Percentiles rank a stretch among this genome's conserved stretches.
These are phyloP conservation scores for Hypoxylon intermedium DNA, from an alignment of 495 filamentous ascomycete genomes.

Conservation along the genomic window DNA sequence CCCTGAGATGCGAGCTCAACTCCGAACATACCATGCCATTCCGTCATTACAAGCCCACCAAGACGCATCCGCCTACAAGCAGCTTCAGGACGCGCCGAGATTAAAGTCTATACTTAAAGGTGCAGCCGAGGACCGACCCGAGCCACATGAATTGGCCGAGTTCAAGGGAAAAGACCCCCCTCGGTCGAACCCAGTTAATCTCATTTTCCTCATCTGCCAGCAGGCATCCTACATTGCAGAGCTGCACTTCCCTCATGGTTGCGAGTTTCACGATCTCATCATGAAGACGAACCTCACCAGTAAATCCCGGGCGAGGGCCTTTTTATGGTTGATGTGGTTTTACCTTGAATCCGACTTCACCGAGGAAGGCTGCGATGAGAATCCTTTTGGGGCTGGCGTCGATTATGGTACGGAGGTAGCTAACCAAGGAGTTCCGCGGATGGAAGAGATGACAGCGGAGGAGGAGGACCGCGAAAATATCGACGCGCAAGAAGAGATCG, in stretches of 20 bases:
- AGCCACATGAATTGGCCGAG: conserved; percentile 85
- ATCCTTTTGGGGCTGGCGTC: conserved; percentile 86
- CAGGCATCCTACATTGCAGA: conserved; percentile 92
- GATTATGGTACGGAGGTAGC: conserved; percentile 66
- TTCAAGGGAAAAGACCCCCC: conserved; percentile 72
- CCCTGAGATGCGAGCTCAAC: conserved; percentile 97
- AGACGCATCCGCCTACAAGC: conserved; percentile 95
- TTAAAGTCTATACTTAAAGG: conserved; percentile 98
- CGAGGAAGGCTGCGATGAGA: conserved; percentile 78
- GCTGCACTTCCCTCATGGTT: conserved; percentile 80
- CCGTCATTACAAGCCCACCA: conserved; percentile 93
- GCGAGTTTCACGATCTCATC: conserved; percentile 95
- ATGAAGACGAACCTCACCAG: conserved; percentile 88
- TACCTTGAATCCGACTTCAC: conserved; percentile 97
- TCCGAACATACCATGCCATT: conserved; percentile 98
- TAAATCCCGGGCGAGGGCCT: conserved; percentile 81
- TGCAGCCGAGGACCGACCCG: conserved; percentile 88
- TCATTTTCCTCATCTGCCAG: conserved; percentile 93
- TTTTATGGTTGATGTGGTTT: conserved; percentile 99
- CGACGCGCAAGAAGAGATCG: conserved; percentile 83
- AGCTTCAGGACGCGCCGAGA: conserved; percentile 93
- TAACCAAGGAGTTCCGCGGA: conserved; percentile 79
- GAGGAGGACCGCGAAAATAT: conserved; percentile 85
- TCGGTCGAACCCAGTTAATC: conserved; percentile 94
- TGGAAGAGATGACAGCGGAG: conserved; percentile 77